Base-by-base conservation (phyloP, 345 rosid genomes). In the Salix udensis region DNA sequence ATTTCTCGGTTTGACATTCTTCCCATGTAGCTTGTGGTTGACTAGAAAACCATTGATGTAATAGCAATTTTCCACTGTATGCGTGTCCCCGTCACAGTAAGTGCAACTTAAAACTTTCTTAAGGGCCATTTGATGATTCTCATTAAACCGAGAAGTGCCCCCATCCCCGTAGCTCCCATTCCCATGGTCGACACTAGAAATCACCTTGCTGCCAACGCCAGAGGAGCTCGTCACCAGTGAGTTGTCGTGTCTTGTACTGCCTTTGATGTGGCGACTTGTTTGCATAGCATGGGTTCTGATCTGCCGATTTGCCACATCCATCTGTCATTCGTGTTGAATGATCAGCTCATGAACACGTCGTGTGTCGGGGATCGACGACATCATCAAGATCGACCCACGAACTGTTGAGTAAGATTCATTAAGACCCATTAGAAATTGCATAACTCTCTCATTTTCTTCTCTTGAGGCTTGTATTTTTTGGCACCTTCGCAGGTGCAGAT, bases 341-440 rank as follows among this genome's bases (percentile, higher is more conserved):
- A 79, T 24, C 1, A 69, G 0, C 1, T 28, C 12, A 65, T 68
- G 23, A 7, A 48, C 46, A 10, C n/a, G 23, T 0, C 16, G n/a
- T 9, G 53, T 31, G 15, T 39, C 3, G 0, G 39, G 60, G 0
- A 76, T 18, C 5, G 37, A 52, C 0, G 13, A 15, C 31, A 66
- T 2, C 23, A 60, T 28, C 0, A 72, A 12, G 1, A 15, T 73
- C 10, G 31, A 50, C 3, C 74, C 8, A 1, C 30, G 3, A 0
- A 67, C 5, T 1, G 23, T 66, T 5, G 28, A 39, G 40, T 39
- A 39, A 64, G 46, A 0, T 0, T 44, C 64, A 65, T 76, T 65
- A 13, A 83, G 50, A 5, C 80, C 75, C 62, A 79, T 75, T 1
- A 82, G 26, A 26, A 65, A 65, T 10, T 65, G 73, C 44, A 74